Evolutionary conservation across 257 asterid genomes (phyloP).

Genomic region (Solanum sitiens): DNA sequence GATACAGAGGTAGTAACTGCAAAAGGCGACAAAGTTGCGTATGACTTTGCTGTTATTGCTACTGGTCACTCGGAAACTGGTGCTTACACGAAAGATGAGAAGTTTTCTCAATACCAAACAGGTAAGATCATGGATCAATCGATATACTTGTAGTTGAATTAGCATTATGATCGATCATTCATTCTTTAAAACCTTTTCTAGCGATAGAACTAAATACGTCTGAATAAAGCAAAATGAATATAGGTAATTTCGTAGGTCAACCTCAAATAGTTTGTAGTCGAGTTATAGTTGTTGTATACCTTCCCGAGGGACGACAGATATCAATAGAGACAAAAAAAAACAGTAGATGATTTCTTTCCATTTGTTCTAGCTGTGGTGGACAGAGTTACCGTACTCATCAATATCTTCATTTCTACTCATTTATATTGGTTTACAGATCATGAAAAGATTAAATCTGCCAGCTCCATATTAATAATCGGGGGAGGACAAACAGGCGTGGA

Average conservation of each 20-base stretch:
- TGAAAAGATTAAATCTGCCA: neutral
- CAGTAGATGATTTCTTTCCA: neutral
- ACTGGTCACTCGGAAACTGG: neutral
- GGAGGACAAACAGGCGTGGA: slow-evolving; percentile 17
- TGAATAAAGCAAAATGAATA: neutral
- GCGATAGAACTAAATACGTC: neutral
- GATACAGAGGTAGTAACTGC: neutral
- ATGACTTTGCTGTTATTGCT: slow-evolving; percentile 8
- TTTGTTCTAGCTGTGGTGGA: neutral
- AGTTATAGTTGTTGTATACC: neutral
- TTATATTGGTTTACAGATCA: neutral
- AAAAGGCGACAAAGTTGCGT: neutral
- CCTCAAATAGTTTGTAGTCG: neutral
- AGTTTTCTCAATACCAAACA: neutral
- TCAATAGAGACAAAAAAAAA: too few relatives aligned
- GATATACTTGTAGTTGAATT: neutral
- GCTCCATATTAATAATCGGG: slow-evolving; percentile 5
- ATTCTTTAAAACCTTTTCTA: neutral
- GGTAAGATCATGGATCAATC: neutral
- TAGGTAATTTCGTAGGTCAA: neutral
- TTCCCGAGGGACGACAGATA: neutral
- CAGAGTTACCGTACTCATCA: neutral
- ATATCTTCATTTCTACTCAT: neutral
- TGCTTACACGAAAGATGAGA: neutral
- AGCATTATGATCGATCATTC: neutral